Percentiles rank a stretch among this genome's conserved stretches.
These are phyloP conservation scores for Lactarius vividus DNA, from an alignment of 768 basidiomycete species.

Conservation along the genomic window DNA sequence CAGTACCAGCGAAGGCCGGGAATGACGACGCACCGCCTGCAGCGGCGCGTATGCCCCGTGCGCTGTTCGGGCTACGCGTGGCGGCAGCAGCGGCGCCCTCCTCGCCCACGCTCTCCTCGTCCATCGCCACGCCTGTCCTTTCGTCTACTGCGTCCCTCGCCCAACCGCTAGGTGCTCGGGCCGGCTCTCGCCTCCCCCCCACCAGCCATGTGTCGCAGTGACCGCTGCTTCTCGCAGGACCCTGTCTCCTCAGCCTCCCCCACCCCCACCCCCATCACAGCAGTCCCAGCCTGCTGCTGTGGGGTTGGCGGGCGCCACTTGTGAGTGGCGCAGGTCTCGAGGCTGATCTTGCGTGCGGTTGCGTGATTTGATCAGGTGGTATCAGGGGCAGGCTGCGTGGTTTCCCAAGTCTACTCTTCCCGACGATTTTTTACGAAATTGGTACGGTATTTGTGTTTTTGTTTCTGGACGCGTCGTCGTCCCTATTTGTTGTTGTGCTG, in stretches of 20 bases:
- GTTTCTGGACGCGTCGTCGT: neutral
- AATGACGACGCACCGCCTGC: neutral
- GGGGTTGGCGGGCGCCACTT: too few relatives aligned
- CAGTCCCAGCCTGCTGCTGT: too few relatives aligned
- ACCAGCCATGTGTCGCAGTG: conserved; percentile 35
- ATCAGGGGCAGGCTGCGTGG: conserved; percentile 47
- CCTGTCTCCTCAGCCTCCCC: conserved; percentile 29
- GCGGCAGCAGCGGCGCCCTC: conserved; percentile 24
- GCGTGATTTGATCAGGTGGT: conserved; percentile 78
- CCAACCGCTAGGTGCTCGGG: conserved; percentile 38
- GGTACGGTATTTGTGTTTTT: too few relatives aligned
- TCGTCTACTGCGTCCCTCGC: conserved; percentile 77
- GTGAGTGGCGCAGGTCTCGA: conserved; percentile 18
- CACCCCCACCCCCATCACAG: too few relatives aligned
- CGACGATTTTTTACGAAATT: neutral
- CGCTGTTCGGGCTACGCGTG: conserved; percentile 10
- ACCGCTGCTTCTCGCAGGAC: conserved; percentile 29
- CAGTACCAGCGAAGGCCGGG: neutral
- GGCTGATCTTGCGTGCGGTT: conserved; percentile 61
- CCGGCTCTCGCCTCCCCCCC: conserved; percentile 23
- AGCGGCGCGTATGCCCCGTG: neutral
- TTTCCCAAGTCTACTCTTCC: neutral
- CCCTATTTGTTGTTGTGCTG: neutral
- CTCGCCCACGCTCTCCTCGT: conserved; percentile 51
- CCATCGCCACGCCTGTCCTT: conserved; percentile 67